phyloP scores from a whole-genome alignment of 192 early-diverging fungal species.

The Coemansia sp. region DNA sequence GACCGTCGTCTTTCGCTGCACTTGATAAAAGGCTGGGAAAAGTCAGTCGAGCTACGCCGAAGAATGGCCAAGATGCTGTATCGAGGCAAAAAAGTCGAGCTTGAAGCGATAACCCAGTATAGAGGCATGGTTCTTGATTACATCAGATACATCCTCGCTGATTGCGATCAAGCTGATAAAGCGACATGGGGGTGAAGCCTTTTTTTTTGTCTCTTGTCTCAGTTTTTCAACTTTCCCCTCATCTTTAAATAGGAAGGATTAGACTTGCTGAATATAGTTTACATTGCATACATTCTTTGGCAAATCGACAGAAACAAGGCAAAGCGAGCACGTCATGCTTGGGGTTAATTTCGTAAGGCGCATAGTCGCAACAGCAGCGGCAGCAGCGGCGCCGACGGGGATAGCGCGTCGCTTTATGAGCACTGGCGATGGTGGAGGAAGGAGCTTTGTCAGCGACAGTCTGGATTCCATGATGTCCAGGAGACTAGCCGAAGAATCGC shows the following conservation, averaged over 20 bases:
- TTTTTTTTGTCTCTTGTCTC: background rate
- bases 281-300: background rate
- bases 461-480: background rate
- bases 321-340: constrained; percentile 3
- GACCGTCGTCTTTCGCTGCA: too few relatives aligned
- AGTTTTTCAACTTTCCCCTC: too few relatives aligned
- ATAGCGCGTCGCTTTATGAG: constrained; percentile 11
- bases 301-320: background rate
- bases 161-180: background rate
- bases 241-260: background rate
- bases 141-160: constrained; percentile 3
- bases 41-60: constrained; percentile 13
- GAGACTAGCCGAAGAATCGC: constrained; percentile 3
- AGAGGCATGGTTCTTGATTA: constrained; percentile 26
- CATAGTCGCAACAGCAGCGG: background rate
- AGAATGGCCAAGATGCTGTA: constrained; percentile 36
- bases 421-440: background rate
- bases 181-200: background rate
- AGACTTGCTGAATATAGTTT: background rate
- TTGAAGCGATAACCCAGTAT: constrained; percentile 35
- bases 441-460: background rate
- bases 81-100: constrained; percentile 46
- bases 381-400: background rate
- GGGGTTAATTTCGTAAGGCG: constrained; percentile 7
- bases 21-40: constrained; percentile 28